A percentile compares a stretch with the other conserved stretches of the same genome.
These are phyloP conservation scores for Nicotiana noctiflora DNA, from an alignment of 257 asterid genomes.

Conservation along the genomic window DNA sequence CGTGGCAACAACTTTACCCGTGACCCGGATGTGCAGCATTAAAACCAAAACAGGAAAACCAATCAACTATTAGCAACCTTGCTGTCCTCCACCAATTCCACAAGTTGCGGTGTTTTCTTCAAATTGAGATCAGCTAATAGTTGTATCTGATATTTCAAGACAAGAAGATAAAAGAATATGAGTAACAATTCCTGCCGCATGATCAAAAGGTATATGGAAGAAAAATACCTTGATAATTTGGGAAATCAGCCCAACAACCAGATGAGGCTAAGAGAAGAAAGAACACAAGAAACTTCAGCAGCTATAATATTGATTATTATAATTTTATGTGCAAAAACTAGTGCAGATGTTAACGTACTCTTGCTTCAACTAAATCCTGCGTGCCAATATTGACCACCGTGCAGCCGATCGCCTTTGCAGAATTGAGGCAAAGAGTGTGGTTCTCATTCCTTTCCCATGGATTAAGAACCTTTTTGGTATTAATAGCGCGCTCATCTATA, in stretches of 20 bases:
- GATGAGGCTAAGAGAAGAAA: conserved; percentile 65
- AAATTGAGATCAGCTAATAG: conserved; percentile 85
- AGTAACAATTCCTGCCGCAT: neutral
- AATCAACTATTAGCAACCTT: conserved; percentile 39
- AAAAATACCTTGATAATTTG: conserved; percentile 81
- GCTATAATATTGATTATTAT: neutral
- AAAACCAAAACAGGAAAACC: conserved; percentile 2
- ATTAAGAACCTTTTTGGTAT: conserved; percentile 67
- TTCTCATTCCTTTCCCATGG: conserved; percentile 96
- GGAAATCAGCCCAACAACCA: conserved; percentile 79
- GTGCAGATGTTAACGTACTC: conserved; percentile 38
- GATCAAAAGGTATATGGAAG: neutral
- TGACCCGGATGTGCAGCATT: neutral
- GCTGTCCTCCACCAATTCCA: conserved; percentile 85
- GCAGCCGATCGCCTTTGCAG: conserved; percentile 98
- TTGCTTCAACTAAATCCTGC: conserved; percentile 81
- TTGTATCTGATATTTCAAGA: conserved; percentile 59
- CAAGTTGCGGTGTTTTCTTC: conserved; percentile 87
- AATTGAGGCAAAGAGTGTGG: conserved; percentile 85
- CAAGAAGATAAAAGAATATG: neutral
- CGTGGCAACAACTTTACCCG: too few relatives aligned
- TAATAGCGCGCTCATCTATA: conserved; percentile 93
- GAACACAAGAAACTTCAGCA: neutral
- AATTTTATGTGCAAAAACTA: neutral
- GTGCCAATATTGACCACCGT: conserved; percentile 97